Evolutionary conservation across 1,139 yeast species (phyloP).

Genomic region (Barnettozyma hawaiiensis): DNA sequence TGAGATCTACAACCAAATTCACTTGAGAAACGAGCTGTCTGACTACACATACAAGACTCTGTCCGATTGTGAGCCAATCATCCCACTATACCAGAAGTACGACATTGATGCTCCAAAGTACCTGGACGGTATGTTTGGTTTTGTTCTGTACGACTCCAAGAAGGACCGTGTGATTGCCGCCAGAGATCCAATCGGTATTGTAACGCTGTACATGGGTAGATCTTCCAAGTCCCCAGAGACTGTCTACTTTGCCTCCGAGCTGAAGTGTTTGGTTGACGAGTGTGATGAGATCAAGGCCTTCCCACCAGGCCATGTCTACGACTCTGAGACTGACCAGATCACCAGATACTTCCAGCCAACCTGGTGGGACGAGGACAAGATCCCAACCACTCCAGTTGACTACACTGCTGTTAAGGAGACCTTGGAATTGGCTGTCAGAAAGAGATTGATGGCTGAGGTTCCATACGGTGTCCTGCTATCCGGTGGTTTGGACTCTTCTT

Average conservation of each 20-base stretch:
- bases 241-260: conserved; percentile 86
- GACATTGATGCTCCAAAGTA: conserved; percentile 86
- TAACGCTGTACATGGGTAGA: conserved; percentile 94
- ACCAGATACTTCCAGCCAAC: conserved; percentile 86
- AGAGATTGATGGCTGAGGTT: conserved; percentile 98
- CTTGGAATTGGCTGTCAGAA: conserved; percentile 92
- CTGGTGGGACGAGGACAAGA: conserved; percentile 83
- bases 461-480: conserved; percentile 96
- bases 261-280: conserved; percentile 88
- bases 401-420: conserved; percentile 65
- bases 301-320: conserved; percentile 98
- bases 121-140: conserved; percentile 98
- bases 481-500: conserved; percentile 94
- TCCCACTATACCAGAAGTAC: conserved; percentile 83
- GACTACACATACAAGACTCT: conserved; percentile 79
- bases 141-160: conserved; percentile 79
- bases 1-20: conserved; percentile 95
- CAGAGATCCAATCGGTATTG: conserved; percentile 96
- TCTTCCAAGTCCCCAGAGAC: conserved; percentile 64
- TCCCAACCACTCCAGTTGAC: conserved; percentile 75
- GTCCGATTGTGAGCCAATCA: conserved; percentile 95
- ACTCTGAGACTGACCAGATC: conserved; percentile 78
- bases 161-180: conserved; percentile 91
- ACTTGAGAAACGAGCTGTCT: conserved; percentile 66
- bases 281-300: conserved; percentile 89